Base-by-base conservation (phyloP, 805 yeast species). In the Wickerhamiella slavikovae region DNA sequence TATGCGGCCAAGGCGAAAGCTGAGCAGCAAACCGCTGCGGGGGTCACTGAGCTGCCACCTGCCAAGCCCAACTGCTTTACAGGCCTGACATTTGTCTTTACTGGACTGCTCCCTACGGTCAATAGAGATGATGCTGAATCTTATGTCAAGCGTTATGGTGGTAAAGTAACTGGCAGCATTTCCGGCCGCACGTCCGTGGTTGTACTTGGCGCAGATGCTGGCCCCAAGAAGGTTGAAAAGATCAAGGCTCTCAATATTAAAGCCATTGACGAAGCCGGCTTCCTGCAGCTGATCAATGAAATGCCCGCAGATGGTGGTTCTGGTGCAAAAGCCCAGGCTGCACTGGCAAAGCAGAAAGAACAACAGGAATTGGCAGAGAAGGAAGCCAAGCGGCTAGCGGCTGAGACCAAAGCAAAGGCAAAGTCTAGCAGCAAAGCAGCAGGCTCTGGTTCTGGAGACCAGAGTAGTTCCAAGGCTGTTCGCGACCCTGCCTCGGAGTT, bases 231-330 rank as follows among this genome's bases (percentile, higher is more conserved):
- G 51, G 68, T 89, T 25, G 67, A 68, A 42, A 78, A 72, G 44
- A 85, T 91, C 39, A 72, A 68, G 42, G 66, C 68, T 30, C 57
- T 71, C 38, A 63, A 66, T 5, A 68, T 79, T 31, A 83, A 83
- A 51, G 80, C 91, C 24, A 73, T 85, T 35, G 71, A 68, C 43
- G 93, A 89, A 50, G 77, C 66, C 8, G 96, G 96, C 0, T 82
- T 89, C 41, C 52, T 77, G 24, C 68, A 71, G 38, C 57, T 89
- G 38, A 59, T 89, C 27, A 43, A 58, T 15, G 64, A 68, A 5
- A 77, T 85, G 89, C 96, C 98, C 0, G 72, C 71, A 2, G 82
- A 74, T 38, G 98, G 98, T 17, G 96, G 96, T 1, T 66, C 64
- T 25, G 78, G 91, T n/a, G 75, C 55, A 11, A 68, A 58, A 3